Evolutionary conservation across 352 stramenopile species (phyloP).

Genomic region (Phytophthora europaea): DNA sequence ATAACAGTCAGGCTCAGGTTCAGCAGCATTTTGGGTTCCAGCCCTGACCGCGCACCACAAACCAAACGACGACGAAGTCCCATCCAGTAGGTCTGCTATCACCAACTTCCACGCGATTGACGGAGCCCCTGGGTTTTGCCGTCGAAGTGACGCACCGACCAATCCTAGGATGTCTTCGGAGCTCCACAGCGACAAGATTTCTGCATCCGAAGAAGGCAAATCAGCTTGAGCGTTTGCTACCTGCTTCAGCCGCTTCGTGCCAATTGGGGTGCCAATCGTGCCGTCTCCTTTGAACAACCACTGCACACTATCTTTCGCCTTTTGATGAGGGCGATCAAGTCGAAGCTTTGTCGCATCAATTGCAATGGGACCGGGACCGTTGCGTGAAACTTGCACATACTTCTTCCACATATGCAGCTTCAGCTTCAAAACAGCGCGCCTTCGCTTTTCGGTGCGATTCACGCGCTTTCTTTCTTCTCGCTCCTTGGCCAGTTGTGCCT

Average conservation of each 20-base stretch:
- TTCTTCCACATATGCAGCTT: slow-evolving; percentile 74
- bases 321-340: slow-evolving; percentile 44
- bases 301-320: slow-evolving; percentile 54
- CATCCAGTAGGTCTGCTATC: slow-evolving; percentile 75
- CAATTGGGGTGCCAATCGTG: slow-evolving; percentile 22
- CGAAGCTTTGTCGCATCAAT: slow-evolving; percentile 52
- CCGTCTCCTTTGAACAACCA: slow-evolving; percentile 52
- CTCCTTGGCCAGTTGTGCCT: slow-evolving; percentile 61
- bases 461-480: slow-evolving; percentile 41
- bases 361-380: slow-evolving; percentile 45
- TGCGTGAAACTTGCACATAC: slow-evolving; percentile 64
- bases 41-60: slow-evolving; percentile 75
- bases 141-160: slow-evolving; percentile 39
- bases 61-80: slow-evolving; percentile 67
- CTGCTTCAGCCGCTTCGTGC: slow-evolving; percentile 40
- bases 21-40: slow-evolving; percentile 50
- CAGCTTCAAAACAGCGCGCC: slow-evolving; percentile 61
- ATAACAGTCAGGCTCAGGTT: slow-evolving; percentile 35
- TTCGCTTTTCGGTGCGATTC: slow-evolving; percentile 56
- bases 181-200: slow-evolving; percentile 35
- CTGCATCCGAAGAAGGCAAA: slow-evolving; percentile 20
- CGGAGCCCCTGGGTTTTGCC: slow-evolving; percentile 20
- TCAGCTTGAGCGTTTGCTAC: slow-evolving; percentile 11
- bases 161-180: slow-evolving; percentile 50
- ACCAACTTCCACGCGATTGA: slow-evolving; percentile 75